Conservation (phyloP, 306 rosid species). For the Quercus aquifolioides region DNA sequence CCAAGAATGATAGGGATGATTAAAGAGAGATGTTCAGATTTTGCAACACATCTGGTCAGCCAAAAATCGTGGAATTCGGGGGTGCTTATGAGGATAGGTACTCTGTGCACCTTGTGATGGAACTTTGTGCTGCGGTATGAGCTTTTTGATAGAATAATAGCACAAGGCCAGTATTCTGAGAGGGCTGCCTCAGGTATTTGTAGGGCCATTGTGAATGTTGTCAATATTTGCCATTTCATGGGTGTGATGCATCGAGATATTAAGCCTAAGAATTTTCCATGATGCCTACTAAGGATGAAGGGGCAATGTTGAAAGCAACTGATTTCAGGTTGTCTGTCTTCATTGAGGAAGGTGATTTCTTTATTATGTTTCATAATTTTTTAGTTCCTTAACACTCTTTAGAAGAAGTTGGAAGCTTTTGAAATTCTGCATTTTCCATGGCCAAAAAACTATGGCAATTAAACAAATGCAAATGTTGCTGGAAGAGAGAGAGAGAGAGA, state of each 20-base stretch:
- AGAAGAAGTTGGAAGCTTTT: too few relatives aligned
- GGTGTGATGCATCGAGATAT: conserved; percentile 90
- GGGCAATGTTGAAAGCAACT: conserved; percentile 73
- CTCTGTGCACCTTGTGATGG: conserved; percentile 85
- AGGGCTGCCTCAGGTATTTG: conserved; percentile 69
- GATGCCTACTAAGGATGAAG: conserved; percentile 60
- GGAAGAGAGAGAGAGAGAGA: too few relatives aligned
- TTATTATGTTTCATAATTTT: neutral
- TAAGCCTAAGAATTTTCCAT: conserved; percentile 85
- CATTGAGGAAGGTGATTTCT: conserved; percentile 66
- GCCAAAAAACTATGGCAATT: too few relatives aligned
- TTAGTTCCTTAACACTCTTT: neutral
- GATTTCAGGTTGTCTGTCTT: conserved; percentile 92
- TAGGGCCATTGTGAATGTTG: conserved; percentile 71
- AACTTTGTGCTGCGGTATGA: conserved; percentile 85
- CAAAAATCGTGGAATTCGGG: conserved; percentile 70
- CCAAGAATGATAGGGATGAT: conserved; percentile 63
- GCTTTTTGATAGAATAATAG: conserved; percentile 83
- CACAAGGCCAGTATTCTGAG: conserved; percentile 77
- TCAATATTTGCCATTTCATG: conserved; percentile 82
- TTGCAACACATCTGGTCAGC: conserved; percentile 90
- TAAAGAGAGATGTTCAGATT: conserved; percentile 81
- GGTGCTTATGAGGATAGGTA: conserved; percentile 73
- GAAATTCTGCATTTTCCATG: too few relatives aligned
- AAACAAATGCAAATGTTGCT: too few relatives aligned